A percentile compares a stretch with the other conserved stretches of the same genome.
Evolutionary conservation across 805 yeast genomes (phyloP).

Genomic region (Nakazawaea populi): DNA sequence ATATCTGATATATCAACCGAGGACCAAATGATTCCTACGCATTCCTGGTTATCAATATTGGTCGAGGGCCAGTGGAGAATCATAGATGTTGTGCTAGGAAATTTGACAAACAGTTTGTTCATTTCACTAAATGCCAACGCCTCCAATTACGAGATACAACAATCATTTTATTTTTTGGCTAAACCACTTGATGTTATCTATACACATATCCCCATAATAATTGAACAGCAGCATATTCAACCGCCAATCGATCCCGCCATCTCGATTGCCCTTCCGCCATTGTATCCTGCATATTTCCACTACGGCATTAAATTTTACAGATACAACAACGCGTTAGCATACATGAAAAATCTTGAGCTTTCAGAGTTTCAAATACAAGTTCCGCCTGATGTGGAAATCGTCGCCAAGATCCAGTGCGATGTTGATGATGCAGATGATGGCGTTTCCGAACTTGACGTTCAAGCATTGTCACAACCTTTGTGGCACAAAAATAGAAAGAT

Average conservation of each 20-base stretch:
- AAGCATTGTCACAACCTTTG: constrained; percentile 71
- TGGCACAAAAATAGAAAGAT: constrained; percentile 61
- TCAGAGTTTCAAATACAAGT: constrained; percentile 72
- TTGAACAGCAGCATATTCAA: constrained; percentile 75
- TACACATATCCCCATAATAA: constrained; percentile 80
- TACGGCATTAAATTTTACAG: constrained; percentile 54
- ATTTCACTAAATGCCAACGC: constrained; percentile 33
- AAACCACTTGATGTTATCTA: constrained; percentile 72
- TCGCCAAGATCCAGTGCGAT: constrained; percentile 50
- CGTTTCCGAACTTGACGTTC: constrained; percentile 30
- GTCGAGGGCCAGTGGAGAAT: constrained; percentile 76
- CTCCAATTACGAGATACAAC: constrained; percentile 26
- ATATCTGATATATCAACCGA: constrained; percentile 20
- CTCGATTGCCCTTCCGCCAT: constrained; percentile 77
- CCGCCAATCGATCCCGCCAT: constrained; percentile 79
- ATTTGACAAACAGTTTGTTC: constrained; percentile 26
- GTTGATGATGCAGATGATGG: constrained; percentile 23
- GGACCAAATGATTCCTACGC: constrained; percentile 59
- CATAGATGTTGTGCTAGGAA: constrained; percentile 67
- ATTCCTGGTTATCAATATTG: constrained; percentile 81
- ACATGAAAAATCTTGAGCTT: constrained; percentile 68
- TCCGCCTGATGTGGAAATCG: constrained; percentile 66
- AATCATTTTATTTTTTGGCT: constrained; percentile 68
- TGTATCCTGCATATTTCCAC: constrained; percentile 74
- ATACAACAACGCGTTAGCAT: constrained; percentile 72